Evolutionary conservation across 768 basidiomycete species (phyloP), one percentile per base, ranked within the genome.

Genomic region (Cyathus striatus): DNA sequence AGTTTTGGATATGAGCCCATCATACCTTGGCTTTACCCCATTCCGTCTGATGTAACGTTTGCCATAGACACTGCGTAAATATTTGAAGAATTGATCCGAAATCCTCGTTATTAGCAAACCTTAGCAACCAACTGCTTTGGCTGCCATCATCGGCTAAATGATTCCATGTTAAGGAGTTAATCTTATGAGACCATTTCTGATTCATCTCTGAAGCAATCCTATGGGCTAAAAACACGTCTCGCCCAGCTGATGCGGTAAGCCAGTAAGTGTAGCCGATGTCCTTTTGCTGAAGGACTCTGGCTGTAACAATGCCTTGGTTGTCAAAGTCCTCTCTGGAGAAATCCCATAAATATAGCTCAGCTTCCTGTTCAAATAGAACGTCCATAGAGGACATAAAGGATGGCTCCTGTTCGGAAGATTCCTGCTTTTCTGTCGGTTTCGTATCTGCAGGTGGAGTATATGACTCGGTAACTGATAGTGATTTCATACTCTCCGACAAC

Each of bases 121-220:
- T 73, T 48, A 97, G 73, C 18, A 90, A 80, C 91, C 93, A 98
- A 42, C 90, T 88, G 52, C 72, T 78, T 49, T 79, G 75, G 18
- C 63, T 63, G 22, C 72, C 72, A 23, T 68, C 62, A n/a, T 72
- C 72, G 30, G 70, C 69, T 32, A 75, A 57, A 58, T 90, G 73
- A 50, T 93, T 95, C 89, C 96, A 98, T 23, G 93, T 94, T 53
- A 97, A 73, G 3, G 93, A 87, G 37, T 62, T 58, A 58, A 80
- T 73, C 44, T 73, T 76, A 23, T 62, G 60, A 5, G 83, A 75
- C 73, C 78, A 84, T 25, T 75, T 73, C 52, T 81, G 81, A 52
- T 87, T 90, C 79, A 88, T 83, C 27, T 84, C 75, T 4, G 77
- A 66, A 17, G 69, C 60, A 40, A 91, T 72, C 49, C 65, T 67